phyloP scores from a whole-genome alignment of 768 basidiomycete genomes.

The Xerocomellus amylosporus region DNA sequence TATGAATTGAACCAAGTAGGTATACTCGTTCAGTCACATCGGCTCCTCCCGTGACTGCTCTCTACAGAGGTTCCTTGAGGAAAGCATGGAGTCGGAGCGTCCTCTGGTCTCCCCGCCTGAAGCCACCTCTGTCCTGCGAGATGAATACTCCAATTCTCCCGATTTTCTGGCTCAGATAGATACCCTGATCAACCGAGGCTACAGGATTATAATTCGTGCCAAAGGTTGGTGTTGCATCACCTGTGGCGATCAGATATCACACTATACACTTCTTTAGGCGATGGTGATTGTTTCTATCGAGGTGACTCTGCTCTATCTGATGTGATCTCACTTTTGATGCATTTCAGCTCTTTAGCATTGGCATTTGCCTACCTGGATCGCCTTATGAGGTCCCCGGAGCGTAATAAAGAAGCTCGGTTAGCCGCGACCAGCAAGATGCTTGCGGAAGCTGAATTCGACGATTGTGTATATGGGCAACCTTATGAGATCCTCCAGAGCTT shows the following conservation, averaged over 20 bases:
- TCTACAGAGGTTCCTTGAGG: slow-evolving; percentile 39
- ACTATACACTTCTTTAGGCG: slow-evolving; percentile 45
- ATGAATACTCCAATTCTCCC: slow-evolving; percentile 61
- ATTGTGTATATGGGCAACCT: slow-evolving; percentile 71
- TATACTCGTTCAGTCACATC: not conserved
- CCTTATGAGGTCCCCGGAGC: slow-evolving; percentile 51
- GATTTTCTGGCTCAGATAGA: slow-evolving; percentile 74
- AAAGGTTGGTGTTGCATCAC: slow-evolving; percentile 48
- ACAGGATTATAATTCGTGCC: slow-evolving; percentile 61
- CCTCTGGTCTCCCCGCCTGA: slow-evolving; percentile 56
- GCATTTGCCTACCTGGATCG: slow-evolving; percentile 78
- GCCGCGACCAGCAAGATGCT: slow-evolving; percentile 54
- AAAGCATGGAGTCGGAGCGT: slow-evolving; percentile 36
- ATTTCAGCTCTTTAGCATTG: slow-evolving; percentile 51
- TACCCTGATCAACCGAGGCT: slow-evolving; percentile 62
- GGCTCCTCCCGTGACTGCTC: not conserved
- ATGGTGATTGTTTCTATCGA: slow-evolving; percentile 92
- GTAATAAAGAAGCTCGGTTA: slow-evolving; percentile 45
- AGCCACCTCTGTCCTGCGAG: slow-evolving; percentile 53
- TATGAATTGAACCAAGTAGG: slow-evolving; percentile 42
- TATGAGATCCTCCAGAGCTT: slow-evolving; percentile 60
- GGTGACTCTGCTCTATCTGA: slow-evolving; percentile 44
- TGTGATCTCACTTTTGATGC: slow-evolving; percentile 11
- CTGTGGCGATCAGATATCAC: not conserved
- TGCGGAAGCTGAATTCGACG: slow-evolving; percentile 58